Evolutionary conservation across 202 grass and related monocot species (phyloP), one percentile per base, ranked within the genome.

Genomic region (Cymbopogon flexuosus): DNA sequence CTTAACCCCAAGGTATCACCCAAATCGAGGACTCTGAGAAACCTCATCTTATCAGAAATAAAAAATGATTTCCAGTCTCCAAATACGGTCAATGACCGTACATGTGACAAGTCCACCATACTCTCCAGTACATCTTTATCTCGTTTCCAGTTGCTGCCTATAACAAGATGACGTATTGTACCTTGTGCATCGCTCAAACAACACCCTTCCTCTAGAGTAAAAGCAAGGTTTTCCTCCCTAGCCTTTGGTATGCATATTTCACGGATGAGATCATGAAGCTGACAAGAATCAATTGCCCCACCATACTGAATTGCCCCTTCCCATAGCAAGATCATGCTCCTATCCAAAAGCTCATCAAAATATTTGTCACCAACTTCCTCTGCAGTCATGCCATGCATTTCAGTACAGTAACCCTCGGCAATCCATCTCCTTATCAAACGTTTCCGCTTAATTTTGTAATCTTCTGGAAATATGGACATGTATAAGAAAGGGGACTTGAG

Each of bases 11-110:
- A 0, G 4, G 77, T n/a, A 41, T 41, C 9, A 8, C 5, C 80
- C 60, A 91, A 70, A 76, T 91, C 85, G 3, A 88, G 35, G 16
- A 91, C 43, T 11, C 56, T 81, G 3, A 91, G 47, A 3, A 91
- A 70, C 30, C 66, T 91, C 60, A 85, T 85, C 66, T 72, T 63
- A 8, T 31, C 0, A 0, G 68, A 51, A 84, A 24, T 1, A 84
- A 77, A 62, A 62, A 62, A 76, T 0, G 27, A 18, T 19, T 13
- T 67, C 62, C 81, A 83, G 3, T 74, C 15, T 18, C 70, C 81
- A 23, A 70, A 77, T 1, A 84, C 73, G 0, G 73, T 77, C 0
- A 77, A 11, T 0, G 82, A 84, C 0, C 64, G 51, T 5, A 77
- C 0, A 0, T 52, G 82, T 0, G 73, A 27, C 27, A 84, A 33